phyloP scores from a whole-genome alignment of 23 red algal genomes.

The Gracilaria domingensis region DNA sequence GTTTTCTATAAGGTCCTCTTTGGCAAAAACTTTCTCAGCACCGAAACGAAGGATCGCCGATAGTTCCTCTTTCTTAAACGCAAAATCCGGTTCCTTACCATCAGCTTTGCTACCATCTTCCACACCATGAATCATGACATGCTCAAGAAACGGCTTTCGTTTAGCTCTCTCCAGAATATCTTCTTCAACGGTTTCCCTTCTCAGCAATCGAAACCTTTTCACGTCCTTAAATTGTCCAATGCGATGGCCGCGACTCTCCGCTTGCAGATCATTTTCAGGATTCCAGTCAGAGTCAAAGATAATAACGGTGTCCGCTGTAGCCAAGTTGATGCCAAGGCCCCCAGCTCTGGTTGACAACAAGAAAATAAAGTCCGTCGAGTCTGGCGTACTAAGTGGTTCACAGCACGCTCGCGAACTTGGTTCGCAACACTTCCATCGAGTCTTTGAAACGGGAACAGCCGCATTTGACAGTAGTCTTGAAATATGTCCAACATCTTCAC shows the following conservation, averaged over 20 bases:
- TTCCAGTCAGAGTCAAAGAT: slow-evolving; percentile 99
- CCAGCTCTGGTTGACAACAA: slow-evolving; percentile 91
- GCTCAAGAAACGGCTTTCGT: slow-evolving; percentile 92
- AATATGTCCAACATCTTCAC: slow-evolving; percentile 97
- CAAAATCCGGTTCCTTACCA: slow-evolving; percentile 61
- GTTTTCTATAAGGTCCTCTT: slow-evolving; percentile 23
- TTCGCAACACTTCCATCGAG: slow-evolving; percentile 92
- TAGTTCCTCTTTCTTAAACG: slow-evolving; percentile 94
- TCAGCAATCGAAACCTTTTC: slow-evolving; percentile 89
- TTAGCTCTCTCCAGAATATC: slow-evolving; percentile 95
- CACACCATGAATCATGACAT: slow-evolving; percentile 93
- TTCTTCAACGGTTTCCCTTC: slow-evolving; percentile 93
- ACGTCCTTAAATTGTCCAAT: slow-evolving; percentile 97
- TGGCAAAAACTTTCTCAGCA: slow-evolving; percentile 90
- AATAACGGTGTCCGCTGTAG: slow-evolving; percentile 94
- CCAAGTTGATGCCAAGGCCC: slow-evolving; percentile 93
- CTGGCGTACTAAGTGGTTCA: slow-evolving; percentile 94
- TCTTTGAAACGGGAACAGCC: slow-evolving; percentile 88
- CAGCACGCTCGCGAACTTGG: slow-evolving; percentile 80
- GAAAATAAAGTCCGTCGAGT: slow-evolving; percentile 91
- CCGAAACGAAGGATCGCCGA: slow-evolving; percentile 94
- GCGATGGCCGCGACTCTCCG: slow-evolving; percentile 90
- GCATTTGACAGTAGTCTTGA: slow-evolving; percentile 94
- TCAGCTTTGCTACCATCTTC: slow-evolving; percentile 69
- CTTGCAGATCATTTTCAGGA: slow-evolving; percentile 95